Percentiles rank a stretch among this genome's conserved stretches.
Conservation (phyloP, 2,329 filamentous ascomycete genomes). For the Hypoxylon sp. region DNA sequence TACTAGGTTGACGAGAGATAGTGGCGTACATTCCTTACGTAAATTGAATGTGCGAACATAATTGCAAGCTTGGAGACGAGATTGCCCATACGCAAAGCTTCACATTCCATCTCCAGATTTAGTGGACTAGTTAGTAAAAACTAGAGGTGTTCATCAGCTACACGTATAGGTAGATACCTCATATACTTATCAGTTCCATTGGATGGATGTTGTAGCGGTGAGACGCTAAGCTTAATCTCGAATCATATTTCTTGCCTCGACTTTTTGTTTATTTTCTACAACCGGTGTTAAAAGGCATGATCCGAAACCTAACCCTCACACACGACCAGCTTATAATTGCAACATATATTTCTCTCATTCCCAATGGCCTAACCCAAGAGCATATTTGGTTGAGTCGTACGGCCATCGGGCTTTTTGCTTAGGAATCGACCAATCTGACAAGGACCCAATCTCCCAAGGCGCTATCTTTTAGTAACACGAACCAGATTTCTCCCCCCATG, state of each 20-base stretch:
- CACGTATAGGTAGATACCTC: neutral
- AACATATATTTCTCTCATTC: constrained; percentile 9
- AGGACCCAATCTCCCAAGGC: constrained; percentile 25
- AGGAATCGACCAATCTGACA: constrained; percentile 36
- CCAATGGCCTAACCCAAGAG: neutral
- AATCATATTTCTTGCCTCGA: neutral
- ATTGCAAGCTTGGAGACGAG: neutral
- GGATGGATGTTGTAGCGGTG: constrained; percentile 1
- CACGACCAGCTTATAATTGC: neutral
- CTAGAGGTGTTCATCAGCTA: too few relatives aligned
- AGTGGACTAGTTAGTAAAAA: neutral
- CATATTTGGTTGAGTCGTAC: constrained; percentile 29
- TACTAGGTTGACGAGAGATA: constrained; percentile 1
- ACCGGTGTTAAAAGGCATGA: neutral
- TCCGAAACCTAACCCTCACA: constrained; percentile 8
- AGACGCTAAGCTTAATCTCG: constrained; percentile 8
- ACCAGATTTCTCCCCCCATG: constrained; percentile 9
- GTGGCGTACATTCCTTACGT: constrained; percentile 7
- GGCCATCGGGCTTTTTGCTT: constrained; percentile 41
- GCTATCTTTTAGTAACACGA: constrained; percentile 17
- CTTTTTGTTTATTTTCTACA: neutral
- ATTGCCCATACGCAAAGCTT: neutral
- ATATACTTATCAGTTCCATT: neutral
- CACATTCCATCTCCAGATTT: neutral
- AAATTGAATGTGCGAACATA: neutral